phyloP scores from a whole-genome alignment of 495 filamentous ascomycete species.

The Xylaria bambusicola region DNA sequence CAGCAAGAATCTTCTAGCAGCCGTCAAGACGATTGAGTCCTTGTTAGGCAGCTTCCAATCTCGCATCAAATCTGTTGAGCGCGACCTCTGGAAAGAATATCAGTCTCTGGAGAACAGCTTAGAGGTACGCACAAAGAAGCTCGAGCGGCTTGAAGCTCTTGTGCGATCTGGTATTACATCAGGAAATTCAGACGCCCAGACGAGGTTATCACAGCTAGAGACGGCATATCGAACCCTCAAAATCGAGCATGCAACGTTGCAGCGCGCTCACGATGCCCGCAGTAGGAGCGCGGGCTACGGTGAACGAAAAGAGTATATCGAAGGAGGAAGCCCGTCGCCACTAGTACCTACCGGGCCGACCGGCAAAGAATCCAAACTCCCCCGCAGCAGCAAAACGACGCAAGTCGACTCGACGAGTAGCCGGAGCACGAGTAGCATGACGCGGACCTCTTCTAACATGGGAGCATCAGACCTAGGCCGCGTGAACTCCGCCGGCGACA shows the following conservation, averaged over 20 bases:
- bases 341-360: constrained; percentile 52
- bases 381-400: constrained; percentile 40
- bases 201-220: constrained; percentile 69
- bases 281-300: constrained; percentile 35
- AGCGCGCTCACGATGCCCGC: constrained; percentile 52
- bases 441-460: constrained; percentile 31
- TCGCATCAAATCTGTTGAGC: constrained; percentile 80
- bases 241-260: constrained; percentile 76
- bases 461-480: constrained; percentile 28
- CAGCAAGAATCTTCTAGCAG: constrained; percentile 81
- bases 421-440: constrained; percentile 36
- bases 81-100: constrained; percentile 87
- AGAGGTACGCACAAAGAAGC: constrained; percentile 73
- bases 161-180: constrained; percentile 57
- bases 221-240: constrained; percentile 81
- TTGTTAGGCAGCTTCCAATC: constrained; percentile 79
- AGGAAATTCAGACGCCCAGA: constrained; percentile 48
- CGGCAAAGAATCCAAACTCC: constrained; percentile 35
- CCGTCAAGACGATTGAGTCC: constrained; percentile 83
- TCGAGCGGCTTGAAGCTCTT: constrained; percentile 83
- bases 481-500: constrained; percentile 27
- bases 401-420: constrained; percentile 24
- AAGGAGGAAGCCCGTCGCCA: constrained; percentile 50
- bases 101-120: constrained; percentile 80
- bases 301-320: constrained; percentile 25